Evolutionary conservation across 305 asterid species (phyloP), one percentile per base, ranked within the genome.

Genomic region (Fraxinus paxiana): DNA sequence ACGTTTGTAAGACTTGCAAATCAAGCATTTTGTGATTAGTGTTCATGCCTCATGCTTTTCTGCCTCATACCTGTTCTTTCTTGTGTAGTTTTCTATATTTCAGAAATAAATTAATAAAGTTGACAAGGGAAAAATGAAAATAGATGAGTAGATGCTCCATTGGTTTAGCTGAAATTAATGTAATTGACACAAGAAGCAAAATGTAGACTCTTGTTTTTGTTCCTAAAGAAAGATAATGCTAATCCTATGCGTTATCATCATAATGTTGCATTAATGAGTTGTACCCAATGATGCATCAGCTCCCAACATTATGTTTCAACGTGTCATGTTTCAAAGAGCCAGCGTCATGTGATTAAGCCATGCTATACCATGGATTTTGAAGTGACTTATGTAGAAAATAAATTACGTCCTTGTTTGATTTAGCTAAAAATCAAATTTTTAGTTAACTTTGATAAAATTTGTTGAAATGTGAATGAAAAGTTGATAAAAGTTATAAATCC

Each of bases 11-110:
- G 22, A 48, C 61, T 48, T n/a, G 22, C 61, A 48, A 48, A 71
- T 76, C 81, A 80, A n/a, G 35, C 41, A 35, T 38, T 83, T 12
- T 70, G 41, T 46, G 28, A 26, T 33, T 37, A 35, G 65, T 2
- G 20, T 5, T 26, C 20, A 43, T 6, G 33, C 8, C 33, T 28
- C 15, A 6, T 10, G 37, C 78, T 28, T 22, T 26, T 22, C 72
- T 8, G 72, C n/a, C 34, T 24, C 71, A 0, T 20, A 10, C 30
- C 33, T 63, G 69, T 59, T 26, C 34, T 10, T 10, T 61, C 26
- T 22, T 24, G 71, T 63, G 28, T 63, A 63, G 71, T 9, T 63
- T 63, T 24, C 34, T 9, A 12, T 24, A 22, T 63, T 63, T 63
- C 28, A 71, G 20, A 31, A 35, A 18, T 20, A 73, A 73, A 43